Conservation (phyloP, 352 stramenopile species). For the Paralagenidium karlingii region DNA sequence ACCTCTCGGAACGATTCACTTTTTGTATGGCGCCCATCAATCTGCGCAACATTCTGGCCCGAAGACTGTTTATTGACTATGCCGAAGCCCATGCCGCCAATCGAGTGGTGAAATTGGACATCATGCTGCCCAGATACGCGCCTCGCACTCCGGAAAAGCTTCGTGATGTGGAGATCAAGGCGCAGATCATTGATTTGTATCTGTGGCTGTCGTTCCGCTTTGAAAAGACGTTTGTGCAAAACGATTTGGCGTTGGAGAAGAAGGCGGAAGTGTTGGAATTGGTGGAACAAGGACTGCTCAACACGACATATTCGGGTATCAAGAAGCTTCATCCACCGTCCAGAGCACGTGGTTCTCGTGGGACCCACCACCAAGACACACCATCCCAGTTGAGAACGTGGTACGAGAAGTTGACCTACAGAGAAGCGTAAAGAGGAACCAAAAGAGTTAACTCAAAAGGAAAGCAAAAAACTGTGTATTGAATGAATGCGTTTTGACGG, state of each 20-base stretch:
- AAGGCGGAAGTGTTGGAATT: slow-evolving; percentile 51
- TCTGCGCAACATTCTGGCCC: slow-evolving; percentile 54
- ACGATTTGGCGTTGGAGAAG: slow-evolving; percentile 45
- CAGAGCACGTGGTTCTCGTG: no score
- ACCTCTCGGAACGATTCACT: slow-evolving; percentile 67
- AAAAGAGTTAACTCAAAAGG: no score
- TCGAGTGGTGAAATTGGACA: slow-evolving; percentile 68
- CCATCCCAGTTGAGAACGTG: no score
- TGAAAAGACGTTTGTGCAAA: slow-evolving; percentile 69
- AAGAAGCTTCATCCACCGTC: no score
- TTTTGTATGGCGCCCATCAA: slow-evolving; percentile 86
- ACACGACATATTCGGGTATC: slow-evolving; percentile 79
- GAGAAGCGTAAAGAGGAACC: no score
- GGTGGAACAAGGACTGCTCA: slow-evolving; percentile 54
- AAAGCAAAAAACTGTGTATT: no score
- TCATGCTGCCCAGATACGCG: slow-evolving; percentile 51
- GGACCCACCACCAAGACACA: no score
- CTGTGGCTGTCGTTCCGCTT: slow-evolving; percentile 91
- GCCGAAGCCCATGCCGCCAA: slow-evolving; percentile 52
- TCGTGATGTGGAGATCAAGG: slow-evolving; percentile 80
- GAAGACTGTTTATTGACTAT: slow-evolving; percentile 78
- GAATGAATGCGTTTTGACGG: no score
- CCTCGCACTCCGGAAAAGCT: slow-evolving; percentile 80
- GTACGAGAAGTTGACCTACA: no score
- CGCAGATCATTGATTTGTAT: slow-evolving; percentile 90